These are phyloP conservation scores for Ogataea trehalophila DNA, from an alignment of 805 yeast genomes.

Conservation along the genomic window DNA sequence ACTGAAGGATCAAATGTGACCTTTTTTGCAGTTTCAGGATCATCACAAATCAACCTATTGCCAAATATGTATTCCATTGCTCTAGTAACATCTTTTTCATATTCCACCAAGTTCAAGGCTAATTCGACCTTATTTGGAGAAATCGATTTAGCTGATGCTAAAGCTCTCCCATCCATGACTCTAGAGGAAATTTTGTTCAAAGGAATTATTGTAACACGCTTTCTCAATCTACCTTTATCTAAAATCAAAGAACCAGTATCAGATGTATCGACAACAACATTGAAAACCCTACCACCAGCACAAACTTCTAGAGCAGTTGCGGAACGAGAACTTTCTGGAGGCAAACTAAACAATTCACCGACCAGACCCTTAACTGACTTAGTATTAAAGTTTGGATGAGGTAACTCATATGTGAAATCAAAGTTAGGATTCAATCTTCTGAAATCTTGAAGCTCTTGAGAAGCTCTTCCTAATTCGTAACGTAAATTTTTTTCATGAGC, in stretches of 20 bases:
- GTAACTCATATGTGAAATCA: conserved; percentile 69
- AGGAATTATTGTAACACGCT: conserved; percentile 89
- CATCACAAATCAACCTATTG: conserved; percentile 77
- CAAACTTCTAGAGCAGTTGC: conserved; percentile 87
- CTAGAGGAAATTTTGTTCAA: conserved; percentile 75
- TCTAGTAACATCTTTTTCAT: conserved; percentile 57
- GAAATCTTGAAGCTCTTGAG: conserved; percentile 47
- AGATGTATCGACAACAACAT: conserved; percentile 87
- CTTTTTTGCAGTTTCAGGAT: conserved; percentile 80
- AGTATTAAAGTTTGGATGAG: conserved; percentile 55
- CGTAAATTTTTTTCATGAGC: conserved; percentile 39
- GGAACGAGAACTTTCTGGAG: conserved; percentile 49
- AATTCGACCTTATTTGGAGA: conserved; percentile 85
- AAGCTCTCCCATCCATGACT: conserved; percentile 44
- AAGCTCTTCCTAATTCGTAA: conserved; percentile 39
- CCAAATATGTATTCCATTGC: conserved; percentile 96
- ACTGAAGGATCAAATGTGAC: conserved; percentile 86
- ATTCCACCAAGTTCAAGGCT: conserved; percentile 80
- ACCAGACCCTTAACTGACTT: conserved; percentile 79
- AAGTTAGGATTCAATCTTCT: conserved; percentile 64
- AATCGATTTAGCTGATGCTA: conserved; percentile 63
- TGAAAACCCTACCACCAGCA: conserved; percentile 88
- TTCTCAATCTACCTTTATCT: conserved; percentile 70
- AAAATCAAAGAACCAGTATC: conserved; percentile 77
- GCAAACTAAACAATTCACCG: conserved; percentile 72